These are phyloP conservation scores for Fusarium neocosmosporiellum DNA, from an alignment of 2,329 filamentous ascomycete species.

Conservation along the genomic window DNA sequence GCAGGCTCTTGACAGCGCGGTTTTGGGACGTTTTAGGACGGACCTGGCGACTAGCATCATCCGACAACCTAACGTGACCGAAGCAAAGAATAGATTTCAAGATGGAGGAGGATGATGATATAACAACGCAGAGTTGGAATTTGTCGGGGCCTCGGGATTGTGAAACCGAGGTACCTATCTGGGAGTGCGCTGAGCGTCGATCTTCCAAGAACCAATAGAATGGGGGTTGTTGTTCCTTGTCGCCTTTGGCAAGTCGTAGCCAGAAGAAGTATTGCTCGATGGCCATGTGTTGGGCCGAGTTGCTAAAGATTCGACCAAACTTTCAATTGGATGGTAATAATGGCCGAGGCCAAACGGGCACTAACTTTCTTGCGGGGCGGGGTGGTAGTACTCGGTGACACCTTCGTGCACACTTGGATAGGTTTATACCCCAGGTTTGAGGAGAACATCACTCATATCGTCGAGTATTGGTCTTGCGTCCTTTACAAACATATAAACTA, in stretches of 20 bases:
- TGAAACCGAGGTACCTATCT: constrained; percentile 30
- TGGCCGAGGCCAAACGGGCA: background rate
- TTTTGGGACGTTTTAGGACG: constrained; percentile 19
- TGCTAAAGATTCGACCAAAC: background rate
- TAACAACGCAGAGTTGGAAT: background rate
- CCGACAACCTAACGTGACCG: background rate
- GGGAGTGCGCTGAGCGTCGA: constrained; percentile 2
- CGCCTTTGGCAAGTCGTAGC: background rate
- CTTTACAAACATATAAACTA: background rate
- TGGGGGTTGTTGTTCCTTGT: background rate
- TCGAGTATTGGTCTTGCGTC: background rate
- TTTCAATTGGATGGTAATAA: background rate
- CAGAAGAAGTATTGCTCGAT: background rate
- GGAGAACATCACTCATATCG: constrained; percentile 11
- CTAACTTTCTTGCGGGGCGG: background rate
- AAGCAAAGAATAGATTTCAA: background rate
- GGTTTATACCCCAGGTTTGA: background rate
- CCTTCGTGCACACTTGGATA: background rate
- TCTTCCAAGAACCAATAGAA: background rate
- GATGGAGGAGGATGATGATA: background rate
- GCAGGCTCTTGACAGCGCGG: constrained; percentile 20
- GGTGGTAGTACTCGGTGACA: background rate
- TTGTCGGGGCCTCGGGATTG: constrained; percentile 8
- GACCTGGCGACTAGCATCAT: constrained; percentile 28
- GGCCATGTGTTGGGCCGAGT: background rate